These are phyloP conservation scores for Penicillium cosmopolitanum DNA, from an alignment of 495 filamentous ascomycete genomes.

Conservation along the genomic window DNA sequence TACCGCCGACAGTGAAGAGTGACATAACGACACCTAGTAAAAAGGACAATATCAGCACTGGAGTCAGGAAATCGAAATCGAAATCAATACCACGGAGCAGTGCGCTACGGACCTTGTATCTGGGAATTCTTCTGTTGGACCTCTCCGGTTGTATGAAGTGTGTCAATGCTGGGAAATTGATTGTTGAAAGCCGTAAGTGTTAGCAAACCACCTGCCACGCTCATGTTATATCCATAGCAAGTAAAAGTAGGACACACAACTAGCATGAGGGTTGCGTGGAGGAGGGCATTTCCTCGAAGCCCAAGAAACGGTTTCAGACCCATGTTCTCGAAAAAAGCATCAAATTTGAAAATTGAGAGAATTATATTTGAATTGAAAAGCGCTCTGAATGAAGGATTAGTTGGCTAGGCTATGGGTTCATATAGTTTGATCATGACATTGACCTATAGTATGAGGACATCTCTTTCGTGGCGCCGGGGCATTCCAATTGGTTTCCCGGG, in stretches of 20 bases:
- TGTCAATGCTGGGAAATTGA: slow-evolving; percentile 49
- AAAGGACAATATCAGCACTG: not conserved
- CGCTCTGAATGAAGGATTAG: too few species aligned
- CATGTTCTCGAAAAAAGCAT: not conserved
- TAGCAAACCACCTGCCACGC: slow-evolving; percentile 35
- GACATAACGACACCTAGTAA: slow-evolving; percentile 35
- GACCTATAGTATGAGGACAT: too few species aligned
- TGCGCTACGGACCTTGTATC: slow-evolving; percentile 27
- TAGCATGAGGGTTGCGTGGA: slow-evolving; percentile 19
- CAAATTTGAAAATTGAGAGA: too few species aligned
- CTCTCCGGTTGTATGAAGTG: slow-evolving; percentile 30
- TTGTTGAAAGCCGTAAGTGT: slow-evolving; percentile 31
- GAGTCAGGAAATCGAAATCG: not conserved
- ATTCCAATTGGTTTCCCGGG: too few species aligned
- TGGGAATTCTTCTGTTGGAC: slow-evolving; percentile 28
- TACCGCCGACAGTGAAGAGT: slow-evolving; percentile 37
- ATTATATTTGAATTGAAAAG: too few species aligned
- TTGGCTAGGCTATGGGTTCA: too few species aligned
- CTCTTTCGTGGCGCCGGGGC: too few species aligned
- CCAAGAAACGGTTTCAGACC: slow-evolving; percentile 13
- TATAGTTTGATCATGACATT: too few species aligned
- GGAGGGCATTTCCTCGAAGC: slow-evolving; percentile 22
- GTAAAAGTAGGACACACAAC: slow-evolving; percentile 39
- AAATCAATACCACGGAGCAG: not conserved
- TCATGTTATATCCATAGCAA: slow-evolving; percentile 43